phyloP scores from a whole-genome alignment of 768 basidiomycete genomes.

The Coprinopsis cinerea region DNA sequence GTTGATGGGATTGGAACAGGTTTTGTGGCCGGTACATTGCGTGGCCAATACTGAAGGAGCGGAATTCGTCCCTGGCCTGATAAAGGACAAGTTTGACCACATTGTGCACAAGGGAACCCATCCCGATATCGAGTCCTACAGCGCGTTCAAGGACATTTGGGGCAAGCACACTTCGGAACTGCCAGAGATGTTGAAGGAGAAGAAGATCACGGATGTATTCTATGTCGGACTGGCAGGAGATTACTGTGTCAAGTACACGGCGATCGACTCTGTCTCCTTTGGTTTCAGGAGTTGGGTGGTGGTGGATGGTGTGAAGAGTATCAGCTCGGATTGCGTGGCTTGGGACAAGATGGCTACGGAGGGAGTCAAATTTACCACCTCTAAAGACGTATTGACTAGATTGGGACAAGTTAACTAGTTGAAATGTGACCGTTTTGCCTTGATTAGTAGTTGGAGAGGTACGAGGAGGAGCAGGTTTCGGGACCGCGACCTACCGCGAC shows the following conservation, averaged over 20 bases:
- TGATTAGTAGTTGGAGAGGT: background rate
- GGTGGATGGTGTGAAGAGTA: slow-evolving; percentile 42
- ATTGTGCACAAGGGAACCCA: slow-evolving; percentile 53
- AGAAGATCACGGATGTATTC: slow-evolving; percentile 51
- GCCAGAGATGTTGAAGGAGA: slow-evolving; percentile 32
- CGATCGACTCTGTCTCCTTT: slow-evolving; percentile 45
- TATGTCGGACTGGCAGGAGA: slow-evolving; percentile 71
- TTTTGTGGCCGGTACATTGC: slow-evolving; percentile 82
- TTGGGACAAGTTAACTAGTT: slow-evolving; percentile 2
- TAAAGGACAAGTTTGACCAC: slow-evolving; percentile 32
- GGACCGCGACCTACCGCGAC: too few relatives aligned
- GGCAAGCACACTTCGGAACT: slow-evolving; percentile 42
- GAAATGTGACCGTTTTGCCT: background rate
- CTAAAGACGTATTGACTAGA: slow-evolving; percentile 17
- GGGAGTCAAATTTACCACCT: slow-evolving; percentile 22
- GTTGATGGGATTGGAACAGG: slow-evolving; percentile 37
- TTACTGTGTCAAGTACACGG: slow-evolving; percentile 64
- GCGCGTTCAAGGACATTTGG: slow-evolving; percentile 67
- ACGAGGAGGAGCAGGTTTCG: too few relatives aligned
- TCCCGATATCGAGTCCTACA: slow-evolving; percentile 66
- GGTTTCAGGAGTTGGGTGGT: slow-evolving; percentile 48
- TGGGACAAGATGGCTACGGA: slow-evolving; percentile 33
- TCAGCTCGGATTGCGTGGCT: slow-evolving; percentile 24
- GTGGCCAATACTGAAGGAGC: slow-evolving; percentile 54
- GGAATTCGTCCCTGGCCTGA: slow-evolving; percentile 53